phyloP scores from a whole-genome alignment of 768 basidiomycete genomes.

The Mycena galericulata region DNA sequence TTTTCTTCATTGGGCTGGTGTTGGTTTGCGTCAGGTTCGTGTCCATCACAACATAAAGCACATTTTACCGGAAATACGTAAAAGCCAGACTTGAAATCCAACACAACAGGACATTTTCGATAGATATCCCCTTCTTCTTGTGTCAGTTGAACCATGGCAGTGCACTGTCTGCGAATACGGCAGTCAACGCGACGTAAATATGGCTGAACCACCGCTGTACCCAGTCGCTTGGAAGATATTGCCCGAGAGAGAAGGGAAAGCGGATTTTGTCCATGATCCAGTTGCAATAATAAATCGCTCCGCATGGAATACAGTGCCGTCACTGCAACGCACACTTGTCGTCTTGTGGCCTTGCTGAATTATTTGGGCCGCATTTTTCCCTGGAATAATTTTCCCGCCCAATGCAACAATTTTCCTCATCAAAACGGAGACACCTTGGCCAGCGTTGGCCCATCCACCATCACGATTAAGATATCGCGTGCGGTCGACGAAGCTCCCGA shows the following conservation, averaged over 20 bases:
- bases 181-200: slow-evolving; percentile 3
- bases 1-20: slow-evolving; percentile 74
- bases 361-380: slow-evolving; percentile 68
- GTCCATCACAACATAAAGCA: not conserved
- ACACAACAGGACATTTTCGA: slow-evolving; percentile 70
- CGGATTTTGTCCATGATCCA: slow-evolving; percentile 89
- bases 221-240: slow-evolving; percentile 81
- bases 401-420: slow-evolving; percentile 66
- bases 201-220: slow-evolving; percentile 53
- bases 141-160: slow-evolving; percentile 84
- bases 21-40: not conserved
- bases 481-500: slow-evolving; percentile 49
- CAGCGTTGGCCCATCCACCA: slow-evolving; percentile 89
- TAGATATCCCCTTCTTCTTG: slow-evolving; percentile 75
- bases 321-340: slow-evolving; percentile 70
- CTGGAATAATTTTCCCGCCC: slow-evolving; percentile 70
- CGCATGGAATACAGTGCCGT: slow-evolving; percentile 67
- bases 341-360: slow-evolving; percentile 51
- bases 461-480: slow-evolving; percentile 80
- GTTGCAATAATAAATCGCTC: slow-evolving; percentile 76
- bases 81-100: slow-evolving; percentile 81
- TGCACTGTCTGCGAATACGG: slow-evolving; percentile 67
- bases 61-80: slow-evolving; percentile 84
- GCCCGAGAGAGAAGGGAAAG: slow-evolving; percentile 71
- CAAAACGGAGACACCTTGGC: slow-evolving; percentile 69